Evolutionary conservation across 768 basidiomycete species (phyloP), one percentile per base, ranked within the genome.

Genomic region (Amanita rimosa): DNA sequence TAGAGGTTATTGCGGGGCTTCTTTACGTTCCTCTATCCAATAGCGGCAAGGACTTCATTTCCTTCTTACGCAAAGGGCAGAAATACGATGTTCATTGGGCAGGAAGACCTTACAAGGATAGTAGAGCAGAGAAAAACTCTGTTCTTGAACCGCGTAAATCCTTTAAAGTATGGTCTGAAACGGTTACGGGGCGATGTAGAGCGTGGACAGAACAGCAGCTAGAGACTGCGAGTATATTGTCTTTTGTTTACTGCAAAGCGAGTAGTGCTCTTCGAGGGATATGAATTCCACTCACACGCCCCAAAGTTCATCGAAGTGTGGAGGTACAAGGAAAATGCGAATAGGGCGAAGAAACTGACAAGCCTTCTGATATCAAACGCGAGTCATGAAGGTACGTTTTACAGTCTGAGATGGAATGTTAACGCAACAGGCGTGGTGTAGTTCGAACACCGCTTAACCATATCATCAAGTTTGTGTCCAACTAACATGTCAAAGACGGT

Each of bases 271-370:
- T 6, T 24, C 26, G 10, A 16, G 7, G 6, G 9, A 11, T 34
- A 14, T 34, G 19, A 14, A 17, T 48, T 21, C 16, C 24, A 17
- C 43, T 11, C 35, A 17, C 49, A 13, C 22, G 48, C 13, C 17
- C n/a, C n/a, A 13, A 50, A 83, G 77, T 89, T 88, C 68, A 88
- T 89, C 53, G 83, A 85, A 57, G 87, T 88, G 6, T 90, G 87
- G 87, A 65, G 87, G 53, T 81, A 89, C 61, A 88, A 87, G 60
- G 84, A 90, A 60, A 75, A 67, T 35, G 85, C 83, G 2, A 58
- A 85, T 50, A 77, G 83, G 52, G 76, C 77, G 4, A 88, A 79
- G 31, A 82, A 80, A 59, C 64, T 89, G 19, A 86, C 85, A 2
- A 83, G 81, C 47, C 64, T 90, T 10, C 58, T 92, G 33, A 65